Percentiles rank a stretch among this genome's conserved stretches.
Evolutionary conservation across 768 basidiomycete genomes (phyloP).

Genomic region (Psilocybe azurescens): DNA sequence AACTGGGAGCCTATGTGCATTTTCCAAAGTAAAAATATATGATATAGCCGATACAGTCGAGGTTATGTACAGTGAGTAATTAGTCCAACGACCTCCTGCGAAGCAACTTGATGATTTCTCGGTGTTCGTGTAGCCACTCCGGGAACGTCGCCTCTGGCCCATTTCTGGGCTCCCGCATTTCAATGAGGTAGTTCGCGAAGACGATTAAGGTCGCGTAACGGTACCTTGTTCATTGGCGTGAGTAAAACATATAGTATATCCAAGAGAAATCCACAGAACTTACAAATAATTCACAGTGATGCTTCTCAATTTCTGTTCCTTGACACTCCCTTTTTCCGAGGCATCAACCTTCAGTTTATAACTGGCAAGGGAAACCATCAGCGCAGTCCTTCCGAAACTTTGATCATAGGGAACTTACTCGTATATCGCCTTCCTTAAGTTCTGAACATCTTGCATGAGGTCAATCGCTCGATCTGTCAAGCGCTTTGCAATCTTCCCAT

Average conservation of each 20-base stretch:
- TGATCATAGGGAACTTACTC: conserved; percentile 60
- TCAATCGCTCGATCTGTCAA: conserved; percentile 90
- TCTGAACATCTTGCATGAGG: conserved; percentile 95
- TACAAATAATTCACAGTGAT: conserved; percentile 91
- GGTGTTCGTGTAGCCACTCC: conserved; percentile 79
- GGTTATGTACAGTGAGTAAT: background rate
- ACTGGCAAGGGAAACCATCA: conserved; percentile 42
- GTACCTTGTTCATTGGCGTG: conserved; percentile 50
- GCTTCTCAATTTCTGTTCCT: conserved; percentile 74
- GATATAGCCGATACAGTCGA: too few species aligned
- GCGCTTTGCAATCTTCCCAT: conserved; percentile 92
- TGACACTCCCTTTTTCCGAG: conserved; percentile 76
- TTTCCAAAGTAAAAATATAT: too few species aligned
- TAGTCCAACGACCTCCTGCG: conserved; percentile 73
- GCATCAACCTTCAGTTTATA: conserved; percentile 92
- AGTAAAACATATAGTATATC: conserved; percentile 1
- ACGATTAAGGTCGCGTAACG: conserved; percentile 93
- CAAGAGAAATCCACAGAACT: conserved; percentile 18
- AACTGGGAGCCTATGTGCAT: too few species aligned
- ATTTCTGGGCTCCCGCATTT: conserved; percentile 47
- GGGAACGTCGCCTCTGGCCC: conserved; percentile 64
- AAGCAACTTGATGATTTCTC: conserved; percentile 83
- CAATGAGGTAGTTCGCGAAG: conserved; percentile 94
- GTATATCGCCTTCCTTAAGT: conserved; percentile 92
- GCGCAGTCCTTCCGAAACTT: background rate